phyloP scores from a whole-genome alignment of 768 basidiomycete genomes.

The Polyporus arcularius region DNA sequence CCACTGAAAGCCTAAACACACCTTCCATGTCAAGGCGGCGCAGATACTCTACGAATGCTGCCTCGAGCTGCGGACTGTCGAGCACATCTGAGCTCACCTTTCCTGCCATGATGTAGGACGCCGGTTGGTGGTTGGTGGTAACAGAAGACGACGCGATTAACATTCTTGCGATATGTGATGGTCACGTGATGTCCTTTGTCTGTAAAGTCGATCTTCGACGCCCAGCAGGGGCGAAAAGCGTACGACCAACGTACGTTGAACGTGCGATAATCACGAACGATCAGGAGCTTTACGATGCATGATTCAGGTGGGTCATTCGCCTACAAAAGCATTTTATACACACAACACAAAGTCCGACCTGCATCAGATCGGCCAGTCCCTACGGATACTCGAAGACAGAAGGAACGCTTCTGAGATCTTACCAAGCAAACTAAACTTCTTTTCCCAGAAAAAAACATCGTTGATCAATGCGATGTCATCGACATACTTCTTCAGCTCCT shows the following conservation, averaged over 20 bases:
- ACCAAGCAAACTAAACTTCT: neutral
- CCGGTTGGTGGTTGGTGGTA: too few relatives aligned
- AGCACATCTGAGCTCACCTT: neutral
- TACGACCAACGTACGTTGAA: too few relatives aligned
- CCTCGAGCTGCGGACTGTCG: conserved; percentile 7
- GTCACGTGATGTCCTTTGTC: too few relatives aligned
- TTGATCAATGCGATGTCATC: neutral
- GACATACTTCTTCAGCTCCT: neutral
- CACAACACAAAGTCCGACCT: neutral
- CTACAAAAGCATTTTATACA: neutral
- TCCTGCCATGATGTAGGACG: too few relatives aligned
- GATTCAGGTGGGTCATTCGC: neutral
- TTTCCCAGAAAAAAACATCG: neutral
- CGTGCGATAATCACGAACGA: neutral
- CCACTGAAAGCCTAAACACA: neutral
- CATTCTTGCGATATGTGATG: too few relatives aligned
- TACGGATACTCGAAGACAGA: neutral
- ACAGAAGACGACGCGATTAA: too few relatives aligned
- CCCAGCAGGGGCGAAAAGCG: too few relatives aligned
- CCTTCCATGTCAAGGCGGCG: conserved; percentile 2
- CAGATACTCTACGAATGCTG: conserved; percentile 7
- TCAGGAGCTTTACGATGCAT: neutral
- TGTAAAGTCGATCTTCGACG: too few relatives aligned
- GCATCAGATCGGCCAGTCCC: neutral
- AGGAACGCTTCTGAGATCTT: neutral